A percentile compares a stretch with the other conserved stretches of the same genome.
These are phyloP conservation scores for Globisporangium paroecandrum DNA, from an alignment of 352 stramenopile species.

Conservation along the genomic window DNA sequence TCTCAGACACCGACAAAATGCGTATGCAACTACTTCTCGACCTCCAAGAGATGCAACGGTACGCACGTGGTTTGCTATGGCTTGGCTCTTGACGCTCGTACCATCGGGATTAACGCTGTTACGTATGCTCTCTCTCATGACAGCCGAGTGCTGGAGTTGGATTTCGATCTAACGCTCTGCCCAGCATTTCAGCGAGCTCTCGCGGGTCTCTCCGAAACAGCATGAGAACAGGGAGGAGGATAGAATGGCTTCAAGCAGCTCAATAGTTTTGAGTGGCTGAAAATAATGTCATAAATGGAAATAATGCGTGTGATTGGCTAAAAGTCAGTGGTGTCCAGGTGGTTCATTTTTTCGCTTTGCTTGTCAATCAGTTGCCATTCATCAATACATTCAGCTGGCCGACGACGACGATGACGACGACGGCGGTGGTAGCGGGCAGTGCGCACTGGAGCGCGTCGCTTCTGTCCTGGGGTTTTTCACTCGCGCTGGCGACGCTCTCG, in stretches of 20 bases:
- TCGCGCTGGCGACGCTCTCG: constrained; percentile 63
- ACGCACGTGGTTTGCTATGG: constrained; percentile 24
- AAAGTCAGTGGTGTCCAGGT: constrained; percentile 25
- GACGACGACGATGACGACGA: not conserved
- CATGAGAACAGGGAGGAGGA: not conserved
- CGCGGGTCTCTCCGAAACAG: constrained; percentile 16
- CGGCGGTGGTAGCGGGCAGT: constrained; percentile 18
- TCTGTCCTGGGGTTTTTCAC: constrained; percentile 49
- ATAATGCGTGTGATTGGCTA: constrained; percentile 32
- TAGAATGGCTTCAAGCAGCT: not conserved
- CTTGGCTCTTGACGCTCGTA: not conserved
- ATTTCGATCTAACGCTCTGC: constrained; percentile 42
- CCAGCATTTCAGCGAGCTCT: constrained; percentile 22
- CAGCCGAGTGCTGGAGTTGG: constrained; percentile 53
- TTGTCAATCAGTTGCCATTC: not conserved
- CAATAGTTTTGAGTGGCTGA: constrained; percentile 18
- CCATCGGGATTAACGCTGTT: constrained; percentile 5
- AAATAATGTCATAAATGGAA: constrained; percentile 9
- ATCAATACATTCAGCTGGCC: not conserved
- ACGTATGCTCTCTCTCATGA: not conserved
- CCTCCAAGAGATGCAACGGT: constrained; percentile 71
- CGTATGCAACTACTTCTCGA: constrained; percentile 74
- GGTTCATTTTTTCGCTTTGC: constrained; percentile 1
- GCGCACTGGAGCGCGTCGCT: constrained; percentile 41
- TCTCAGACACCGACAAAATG: constrained; percentile 88